Evolutionary conservation across 2,329 filamentous ascomycete genomes (phyloP), one percentile per base, ranked within the genome.

Genomic region (Dryadomyces quercus-mongolicae): DNA sequence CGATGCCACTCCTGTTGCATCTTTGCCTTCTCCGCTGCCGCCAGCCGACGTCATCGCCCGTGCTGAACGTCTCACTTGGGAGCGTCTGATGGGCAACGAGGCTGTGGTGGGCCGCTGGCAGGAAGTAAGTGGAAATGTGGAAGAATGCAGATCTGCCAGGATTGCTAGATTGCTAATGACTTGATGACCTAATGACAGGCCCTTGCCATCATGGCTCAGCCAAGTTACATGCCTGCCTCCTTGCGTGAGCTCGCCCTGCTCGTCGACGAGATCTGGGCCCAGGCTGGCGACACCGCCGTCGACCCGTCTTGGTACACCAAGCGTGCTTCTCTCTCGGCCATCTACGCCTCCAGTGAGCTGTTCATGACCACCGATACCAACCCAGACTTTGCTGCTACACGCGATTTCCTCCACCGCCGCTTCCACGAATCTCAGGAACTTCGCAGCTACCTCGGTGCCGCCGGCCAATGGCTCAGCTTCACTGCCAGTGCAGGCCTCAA

Each of bases 231-330:
- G 38, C 81, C 88, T 0, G 71, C 81, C 9, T 91, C 90, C 0
- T 66, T 96, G 3, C 77, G 77, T 47, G 93, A 97, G 70, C 79
- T 98, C 4, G 83, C 86, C 45, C 74, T 79, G 51, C 80, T 98
- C 5, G 80, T 86, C n/a, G 92, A 96, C 67, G 93, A 98, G 68
- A 94, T 98, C 52, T 88, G 86, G 77, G 90, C 86, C 64, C 80
- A 95, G 4, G 81, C 92, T 0, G 88, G 89, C 51, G 93, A 97
- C 68, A 75, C 72, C 21, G 79, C 84, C 21, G 87, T 96, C 57
- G 91, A 97, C 68, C 79, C 81, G 4, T 84, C 82, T 5, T 98
- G 93, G 93, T 98, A 98, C 64, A 73, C 77, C 55, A 81, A 81
- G 65, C 76, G 79, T 50, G 77, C 72, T 3, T 74, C 74, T 20